Evolutionary conservation across 768 basidiomycete genomes (phyloP), one percentile per base, ranked within the genome.

Genomic region (Saitozyma podzolica): DNA sequence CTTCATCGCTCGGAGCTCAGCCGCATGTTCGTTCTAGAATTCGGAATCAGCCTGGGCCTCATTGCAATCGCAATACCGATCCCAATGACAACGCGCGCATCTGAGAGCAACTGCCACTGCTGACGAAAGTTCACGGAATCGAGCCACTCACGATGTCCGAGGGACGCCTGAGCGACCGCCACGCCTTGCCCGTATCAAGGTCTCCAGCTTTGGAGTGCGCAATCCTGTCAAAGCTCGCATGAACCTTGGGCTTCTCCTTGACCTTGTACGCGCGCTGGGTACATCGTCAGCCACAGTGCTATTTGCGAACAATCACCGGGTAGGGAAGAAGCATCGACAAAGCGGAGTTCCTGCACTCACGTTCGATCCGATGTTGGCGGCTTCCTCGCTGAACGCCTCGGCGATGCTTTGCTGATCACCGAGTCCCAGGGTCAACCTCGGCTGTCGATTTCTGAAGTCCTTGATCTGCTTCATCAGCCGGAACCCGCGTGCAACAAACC

Each of bases 81-180:
- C 13, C 3, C 51, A 13, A n/a, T 17, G 13, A n/a, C 29, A 29
- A 29, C 29, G 2, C 29, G 29, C 29, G 29, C 5, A 29, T 29
- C 29, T 29, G 29, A 5, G 29, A 29, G 29, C 29, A 29, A 29
- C 29, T 2, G 29, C 29, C 2, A 29, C 29, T 29, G 90, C 85
- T 76, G 91, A 91, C 80, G 16, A 39, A 52, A 19, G 51, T 52
- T 2, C 17, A 17, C 9, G 45, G 37, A 2, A 41, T 40, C 14
- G 37, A 93, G 89, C 6, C 29, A 80, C 85, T 59, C 68, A 94
- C 94, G 89, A 97, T 95, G 74, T 98, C 93, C 1, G 92, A 95
- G 9, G 94, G 92, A 20, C 92, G 82, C 67, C 91, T 84, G 40
- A 97, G 88, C 13, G 87, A 84, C 74, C 88, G 85, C 95, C 94